Evolutionary conservation across 768 basidiomycete genomes (phyloP).

Genomic region (Mycena haematopus): DNA sequence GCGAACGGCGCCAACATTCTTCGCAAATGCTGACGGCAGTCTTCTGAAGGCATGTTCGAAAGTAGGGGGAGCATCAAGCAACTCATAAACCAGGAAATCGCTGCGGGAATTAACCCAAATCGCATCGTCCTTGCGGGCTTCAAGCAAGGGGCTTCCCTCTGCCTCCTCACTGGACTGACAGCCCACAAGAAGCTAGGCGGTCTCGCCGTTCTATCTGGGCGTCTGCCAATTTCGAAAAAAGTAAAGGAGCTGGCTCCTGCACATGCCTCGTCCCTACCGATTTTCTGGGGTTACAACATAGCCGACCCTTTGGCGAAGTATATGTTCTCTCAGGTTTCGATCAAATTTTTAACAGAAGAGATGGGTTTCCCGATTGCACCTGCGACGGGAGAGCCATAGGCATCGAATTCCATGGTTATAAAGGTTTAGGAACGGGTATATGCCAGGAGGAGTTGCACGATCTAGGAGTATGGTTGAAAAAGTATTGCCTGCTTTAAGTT

Average conservation of each 20-base stretch:
- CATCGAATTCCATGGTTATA: constrained; percentile 12
- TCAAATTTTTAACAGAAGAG: constrained; percentile 8
- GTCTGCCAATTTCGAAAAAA: constrained; percentile 49
- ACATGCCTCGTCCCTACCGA: constrained; percentile 23
- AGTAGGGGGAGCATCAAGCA: constrained; percentile 43
- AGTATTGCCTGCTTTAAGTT: constrained; percentile 16
- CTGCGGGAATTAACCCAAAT: constrained; percentile 45
- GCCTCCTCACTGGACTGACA: constrained; percentile 47
- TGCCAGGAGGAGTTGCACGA: constrained; percentile 19
- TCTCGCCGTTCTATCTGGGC: constrained; percentile 47
- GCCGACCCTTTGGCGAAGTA: constrained; percentile 15
- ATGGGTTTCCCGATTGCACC: constrained; percentile 6
- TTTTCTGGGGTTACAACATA: constrained; percentile 31
- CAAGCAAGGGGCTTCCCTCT: constrained; percentile 52
- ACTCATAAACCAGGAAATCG: constrained; percentile 50
- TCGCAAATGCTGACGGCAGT: neutral
- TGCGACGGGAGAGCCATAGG: constrained; percentile 11
- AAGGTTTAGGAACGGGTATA: constrained; percentile 16
- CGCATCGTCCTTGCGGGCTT: constrained; percentile 57
- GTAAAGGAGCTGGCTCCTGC: constrained; percentile 33
- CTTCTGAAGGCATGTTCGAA: constrained; percentile 42
- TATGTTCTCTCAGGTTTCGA: neutral
- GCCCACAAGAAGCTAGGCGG: constrained; percentile 45
- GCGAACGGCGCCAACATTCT: neutral
- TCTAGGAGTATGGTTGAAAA: constrained; percentile 27